These are phyloP conservation scores for Lumnitzera racemosa DNA, from an alignment of 345 rosid species.

Conservation along the genomic window DNA sequence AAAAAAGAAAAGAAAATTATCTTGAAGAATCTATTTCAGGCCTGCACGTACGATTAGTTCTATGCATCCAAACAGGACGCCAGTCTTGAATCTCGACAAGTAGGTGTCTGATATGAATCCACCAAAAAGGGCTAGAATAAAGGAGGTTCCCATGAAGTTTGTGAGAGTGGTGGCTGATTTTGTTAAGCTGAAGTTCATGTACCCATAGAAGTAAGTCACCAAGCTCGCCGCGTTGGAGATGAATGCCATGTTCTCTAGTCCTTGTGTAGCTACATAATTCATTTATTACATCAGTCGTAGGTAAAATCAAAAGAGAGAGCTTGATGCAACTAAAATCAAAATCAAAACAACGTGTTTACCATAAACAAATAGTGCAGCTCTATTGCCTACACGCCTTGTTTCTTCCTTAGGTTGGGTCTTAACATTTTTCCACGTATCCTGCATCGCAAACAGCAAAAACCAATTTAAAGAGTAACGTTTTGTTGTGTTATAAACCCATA, in stretches of 20 bases:
- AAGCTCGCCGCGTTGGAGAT: conserved; percentile 38
- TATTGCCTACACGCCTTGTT: conserved; percentile 30
- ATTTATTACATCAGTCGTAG: background rate
- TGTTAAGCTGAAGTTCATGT: conserved; percentile 59
- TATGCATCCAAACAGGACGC: conserved; percentile 39
- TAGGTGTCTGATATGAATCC: conserved; percentile 64
- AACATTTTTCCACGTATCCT: conserved; percentile 25
- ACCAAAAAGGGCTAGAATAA: conserved; percentile 46
- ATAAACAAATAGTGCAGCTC: conserved; percentile 45
- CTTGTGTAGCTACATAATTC: conserved; percentile 28
- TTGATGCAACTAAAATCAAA: background rate
- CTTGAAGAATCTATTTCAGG: background rate
- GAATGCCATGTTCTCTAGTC: conserved; percentile 58
- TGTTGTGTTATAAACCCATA: no score
- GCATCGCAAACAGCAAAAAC: conserved; percentile 4
- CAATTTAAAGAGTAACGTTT: background rate
- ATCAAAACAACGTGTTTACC: conserved; percentile 13
- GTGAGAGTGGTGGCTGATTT: conserved; percentile 60
- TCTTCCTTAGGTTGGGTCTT: conserved; percentile 16
- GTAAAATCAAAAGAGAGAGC: background rate
- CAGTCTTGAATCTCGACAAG: conserved; percentile 51
- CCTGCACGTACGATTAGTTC: conserved; percentile 39
- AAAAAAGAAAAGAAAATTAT: background rate
- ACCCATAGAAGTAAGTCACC: conserved; percentile 43
- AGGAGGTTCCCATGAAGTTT: conserved; percentile 53